phyloP scores from a whole-genome alignment of 2,329 filamentous ascomycete genomes.

The Aspergillus costaricaensis region DNA sequence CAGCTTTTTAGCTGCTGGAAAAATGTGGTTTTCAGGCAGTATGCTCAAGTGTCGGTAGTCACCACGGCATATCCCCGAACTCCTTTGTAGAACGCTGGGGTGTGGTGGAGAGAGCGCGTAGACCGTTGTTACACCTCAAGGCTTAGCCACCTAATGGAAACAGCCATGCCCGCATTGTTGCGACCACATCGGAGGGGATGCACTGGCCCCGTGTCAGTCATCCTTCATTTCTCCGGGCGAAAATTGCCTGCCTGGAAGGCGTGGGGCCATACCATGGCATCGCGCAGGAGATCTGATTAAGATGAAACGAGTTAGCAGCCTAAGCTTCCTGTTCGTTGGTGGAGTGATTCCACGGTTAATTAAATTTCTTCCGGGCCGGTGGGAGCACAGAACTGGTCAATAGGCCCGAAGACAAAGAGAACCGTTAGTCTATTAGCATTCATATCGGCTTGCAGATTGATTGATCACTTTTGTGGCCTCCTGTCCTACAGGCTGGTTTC shows the following conservation, averaged over 20 bases:
- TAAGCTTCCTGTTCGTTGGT: constrained; percentile 11
- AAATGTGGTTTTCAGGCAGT: neutral
- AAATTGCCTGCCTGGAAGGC: neutral
- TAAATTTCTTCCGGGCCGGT: constrained; percentile 8
- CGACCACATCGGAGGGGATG: neutral
- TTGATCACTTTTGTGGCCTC: neutral
- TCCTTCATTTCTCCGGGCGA: constrained; percentile 10
- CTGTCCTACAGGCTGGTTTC: neutral
- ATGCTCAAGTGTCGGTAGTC: neutral
- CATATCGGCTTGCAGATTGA: neutral
- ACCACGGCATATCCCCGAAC: neutral
- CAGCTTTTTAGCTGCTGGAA: neutral
- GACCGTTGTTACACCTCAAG: constrained; percentile 6
- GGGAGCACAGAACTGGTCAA: constrained; percentile 4
- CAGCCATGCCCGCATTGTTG: neutral
- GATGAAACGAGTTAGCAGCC: constrained; percentile 7
- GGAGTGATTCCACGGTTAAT: constrained; percentile 7
- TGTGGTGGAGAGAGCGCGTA: neutral
- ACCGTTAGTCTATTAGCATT: neutral
- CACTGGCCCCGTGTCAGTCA: constrained; percentile 5
- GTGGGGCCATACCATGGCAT: constrained; percentile 10
- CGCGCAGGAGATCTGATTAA: constrained; percentile 2
- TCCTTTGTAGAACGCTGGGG: neutral
- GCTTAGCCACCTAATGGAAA: constrained; percentile 7
- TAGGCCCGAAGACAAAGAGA: neutral